phyloP scores from a whole-genome alignment of 805 yeast species.

The Saccharomyces paradoxus region DNA sequence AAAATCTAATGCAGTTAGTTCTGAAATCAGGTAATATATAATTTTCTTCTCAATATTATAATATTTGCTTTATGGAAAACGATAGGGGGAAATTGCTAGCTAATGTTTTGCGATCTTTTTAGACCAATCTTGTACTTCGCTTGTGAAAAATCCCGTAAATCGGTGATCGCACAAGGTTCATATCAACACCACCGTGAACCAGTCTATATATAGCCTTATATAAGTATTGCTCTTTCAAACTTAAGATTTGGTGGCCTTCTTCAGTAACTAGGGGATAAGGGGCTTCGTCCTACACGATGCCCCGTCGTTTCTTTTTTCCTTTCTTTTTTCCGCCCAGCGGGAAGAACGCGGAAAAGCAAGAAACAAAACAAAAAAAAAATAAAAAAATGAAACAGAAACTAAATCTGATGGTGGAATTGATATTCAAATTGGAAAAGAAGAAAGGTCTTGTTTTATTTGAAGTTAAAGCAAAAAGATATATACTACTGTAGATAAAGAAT shows the following conservation, averaged over 20 bases:
- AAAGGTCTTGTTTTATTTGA: background rate
- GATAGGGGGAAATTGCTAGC: background rate
- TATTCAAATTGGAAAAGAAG: background rate
- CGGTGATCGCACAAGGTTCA: background rate
- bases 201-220: background rate
- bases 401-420: background rate
- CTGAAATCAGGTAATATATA: background rate
- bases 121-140: background rate
- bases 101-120: background rate
- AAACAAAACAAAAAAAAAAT: background rate
- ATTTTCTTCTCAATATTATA: background rate
- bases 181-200: background rate
- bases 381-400: background rate
- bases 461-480: background rate
- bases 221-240: background rate
- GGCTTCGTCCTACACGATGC: background rate
- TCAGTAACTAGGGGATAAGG: background rate
- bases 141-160: background rate
- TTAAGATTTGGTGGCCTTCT: background rate
- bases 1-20: background rate
- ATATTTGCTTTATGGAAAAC: background rate
- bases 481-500: conserved; percentile 5
- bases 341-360: background rate
- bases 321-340: background rate
- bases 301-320: background rate